Conservation (phyloP, 306 rosid species). For the Castanea mollissima region DNA sequence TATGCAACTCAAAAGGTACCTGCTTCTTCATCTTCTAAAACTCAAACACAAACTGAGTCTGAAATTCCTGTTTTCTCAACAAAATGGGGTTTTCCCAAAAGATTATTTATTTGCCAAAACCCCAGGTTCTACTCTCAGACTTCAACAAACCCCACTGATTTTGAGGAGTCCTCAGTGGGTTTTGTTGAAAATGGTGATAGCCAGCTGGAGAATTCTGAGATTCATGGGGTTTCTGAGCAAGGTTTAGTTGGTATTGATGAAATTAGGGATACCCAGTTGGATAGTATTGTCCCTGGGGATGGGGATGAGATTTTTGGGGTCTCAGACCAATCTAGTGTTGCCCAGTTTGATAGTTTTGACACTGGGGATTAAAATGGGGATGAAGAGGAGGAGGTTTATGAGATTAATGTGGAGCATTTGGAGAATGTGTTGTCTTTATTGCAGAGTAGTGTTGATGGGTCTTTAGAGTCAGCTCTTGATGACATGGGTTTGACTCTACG, state of each 20-base stretch:
- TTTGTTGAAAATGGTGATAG: slow-evolving; percentile 17
- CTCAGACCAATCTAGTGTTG: neutral
- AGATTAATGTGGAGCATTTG: slow-evolving; percentile 48
- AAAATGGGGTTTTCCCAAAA: neutral
- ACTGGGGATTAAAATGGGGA: slow-evolving; percentile 9
- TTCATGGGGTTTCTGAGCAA: neutral
- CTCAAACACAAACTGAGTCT: neutral
- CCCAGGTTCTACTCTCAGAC: slow-evolving; percentile 36
- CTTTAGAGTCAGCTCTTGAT: slow-evolving; percentile 53
- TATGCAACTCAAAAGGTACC: slow-evolving; percentile 13
- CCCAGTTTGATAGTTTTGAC: slow-evolving; percentile 6
- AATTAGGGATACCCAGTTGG: slow-evolving; percentile 5
- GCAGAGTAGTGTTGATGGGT: slow-evolving; percentile 41
- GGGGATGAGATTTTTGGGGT: slow-evolving; percentile 24
- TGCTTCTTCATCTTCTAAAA: slow-evolving; percentile 11
- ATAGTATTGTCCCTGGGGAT: slow-evolving; percentile 4
- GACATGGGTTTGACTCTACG: slow-evolving; percentile 40
- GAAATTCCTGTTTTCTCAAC: neutral
- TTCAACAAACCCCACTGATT: slow-evolving; percentile 1
- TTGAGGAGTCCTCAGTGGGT: slow-evolving; percentile 4
- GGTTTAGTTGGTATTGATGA: slow-evolving; percentile 1
- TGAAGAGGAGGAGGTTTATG: slow-evolving; percentile 28
- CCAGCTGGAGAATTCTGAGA: neutral
- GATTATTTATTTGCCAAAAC: neutral
- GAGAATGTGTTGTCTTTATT: slow-evolving; percentile 52